Conservation (phyloP, 202 grass and related monocot genomes). For the Schoenoplectus triqueter region DNA sequence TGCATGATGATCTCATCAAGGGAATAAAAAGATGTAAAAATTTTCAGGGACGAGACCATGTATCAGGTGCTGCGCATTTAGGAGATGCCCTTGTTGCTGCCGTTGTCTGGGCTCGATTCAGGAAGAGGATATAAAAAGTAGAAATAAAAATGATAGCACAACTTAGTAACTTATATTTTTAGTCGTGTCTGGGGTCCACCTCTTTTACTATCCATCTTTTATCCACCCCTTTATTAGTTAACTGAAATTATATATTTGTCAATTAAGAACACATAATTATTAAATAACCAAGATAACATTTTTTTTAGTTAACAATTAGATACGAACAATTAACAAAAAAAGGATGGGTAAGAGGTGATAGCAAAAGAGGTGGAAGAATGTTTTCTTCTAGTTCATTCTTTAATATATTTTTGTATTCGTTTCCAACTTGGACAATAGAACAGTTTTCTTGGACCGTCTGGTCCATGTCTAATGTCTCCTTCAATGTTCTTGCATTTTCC, state of each 20-base stretch:
- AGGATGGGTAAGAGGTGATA: too few species aligned
- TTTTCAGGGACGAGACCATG: conserved; percentile 53
- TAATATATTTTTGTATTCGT: neutral
- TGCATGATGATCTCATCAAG: neutral
- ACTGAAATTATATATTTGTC: too few species aligned
- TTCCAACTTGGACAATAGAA: conserved; percentile 4
- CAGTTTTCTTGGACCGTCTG: conserved; percentile 1
- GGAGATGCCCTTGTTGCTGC: conserved; percentile 79
- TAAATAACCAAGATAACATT: too few species aligned
- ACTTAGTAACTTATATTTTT: neutral
- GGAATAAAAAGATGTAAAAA: neutral
- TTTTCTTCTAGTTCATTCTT: neutral
- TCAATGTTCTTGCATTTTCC: too few species aligned
- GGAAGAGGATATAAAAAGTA: conserved; percentile 63
- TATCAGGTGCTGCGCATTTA: conserved; percentile 73
- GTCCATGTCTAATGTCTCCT: too few species aligned
- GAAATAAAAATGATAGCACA: neutral
- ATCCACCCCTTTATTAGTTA: too few species aligned
- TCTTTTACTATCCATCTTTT: too few species aligned
- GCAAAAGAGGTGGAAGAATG: too few species aligned
- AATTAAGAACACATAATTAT: too few species aligned
- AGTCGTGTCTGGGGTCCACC: too few species aligned
- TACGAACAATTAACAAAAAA: too few species aligned
- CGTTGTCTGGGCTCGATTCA: conserved; percentile 69
- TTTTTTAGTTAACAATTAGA: too few species aligned